Evolutionary conservation across 2,329 filamentous ascomycete species (phyloP).

Genomic region (Nectriaceae sp.): DNA sequence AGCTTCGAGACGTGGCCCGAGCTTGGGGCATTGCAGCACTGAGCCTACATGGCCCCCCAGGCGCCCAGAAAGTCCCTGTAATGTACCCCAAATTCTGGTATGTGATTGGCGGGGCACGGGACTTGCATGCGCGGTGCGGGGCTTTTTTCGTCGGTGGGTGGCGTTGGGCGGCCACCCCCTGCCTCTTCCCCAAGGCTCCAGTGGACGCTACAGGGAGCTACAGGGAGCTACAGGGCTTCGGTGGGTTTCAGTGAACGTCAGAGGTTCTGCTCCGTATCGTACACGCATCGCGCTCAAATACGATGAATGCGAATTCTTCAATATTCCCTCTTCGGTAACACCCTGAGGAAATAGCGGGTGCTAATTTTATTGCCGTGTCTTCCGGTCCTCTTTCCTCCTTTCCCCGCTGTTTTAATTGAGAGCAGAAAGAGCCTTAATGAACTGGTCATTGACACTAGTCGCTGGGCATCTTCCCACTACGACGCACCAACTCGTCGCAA

Average conservation of each 20-base stretch:
- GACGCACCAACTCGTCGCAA: neutral
- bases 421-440: neutral
- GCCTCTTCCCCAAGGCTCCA: neutral
- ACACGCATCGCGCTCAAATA: slow-evolving; percentile 1
- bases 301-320: slow-evolving; percentile 6
- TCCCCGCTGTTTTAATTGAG: neutral
- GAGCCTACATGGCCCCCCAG: neutral
- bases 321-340: neutral
- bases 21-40: neutral
- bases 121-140: neutral
- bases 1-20: neutral
- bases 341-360: neutral
- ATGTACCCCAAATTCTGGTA: no score
- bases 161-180: neutral
- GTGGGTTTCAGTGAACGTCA: neutral
- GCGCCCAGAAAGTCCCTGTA: neutral
- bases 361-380: no score
- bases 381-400: neutral
- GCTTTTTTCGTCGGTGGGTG: neutral
- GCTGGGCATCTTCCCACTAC: no score
- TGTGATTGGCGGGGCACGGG: no score
- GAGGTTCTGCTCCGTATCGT: neutral
- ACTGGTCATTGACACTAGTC: no score
- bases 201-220: neutral
- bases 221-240: neutral